Conservation (phyloP, 2,329 filamentous ascomycete genomes). For the Penicillium sp. region DNA sequence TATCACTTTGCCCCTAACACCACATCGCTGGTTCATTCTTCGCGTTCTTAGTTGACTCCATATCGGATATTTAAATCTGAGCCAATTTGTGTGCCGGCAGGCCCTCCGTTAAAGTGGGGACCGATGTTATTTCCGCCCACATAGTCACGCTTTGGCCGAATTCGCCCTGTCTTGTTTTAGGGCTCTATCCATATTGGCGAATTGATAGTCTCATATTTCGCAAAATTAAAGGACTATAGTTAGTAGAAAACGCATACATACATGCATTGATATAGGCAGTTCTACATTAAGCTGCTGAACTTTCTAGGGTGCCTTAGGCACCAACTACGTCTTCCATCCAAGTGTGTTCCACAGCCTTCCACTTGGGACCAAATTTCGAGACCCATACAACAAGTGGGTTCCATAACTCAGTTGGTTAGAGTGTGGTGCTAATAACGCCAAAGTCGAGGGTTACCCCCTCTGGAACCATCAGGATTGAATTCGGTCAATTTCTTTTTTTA, state of each 20-base stretch:
- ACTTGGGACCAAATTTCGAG: not conserved
- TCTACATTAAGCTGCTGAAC: not conserved
- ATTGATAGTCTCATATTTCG: not conserved
- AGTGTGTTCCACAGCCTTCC: not conserved
- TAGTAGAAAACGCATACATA: not conserved
- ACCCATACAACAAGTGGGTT: not conserved
- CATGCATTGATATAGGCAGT: not conserved
- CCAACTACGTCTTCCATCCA: not conserved
- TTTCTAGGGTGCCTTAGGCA: not conserved
- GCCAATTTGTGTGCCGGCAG: not conserved
- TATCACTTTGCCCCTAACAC: too few relatives aligned
- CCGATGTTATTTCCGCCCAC: not conserved
- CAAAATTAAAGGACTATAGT: not conserved
- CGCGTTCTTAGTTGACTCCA: too few relatives aligned
- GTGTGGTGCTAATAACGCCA: not conserved
- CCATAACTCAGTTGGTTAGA: not conserved
- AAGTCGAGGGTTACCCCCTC: not conserved
- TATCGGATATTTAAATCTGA: not conserved
- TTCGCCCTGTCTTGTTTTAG: not conserved
- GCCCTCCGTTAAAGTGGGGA: not conserved
- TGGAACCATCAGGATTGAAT: not conserved
- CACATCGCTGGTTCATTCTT: too few relatives aligned
- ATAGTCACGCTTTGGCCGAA: not conserved
- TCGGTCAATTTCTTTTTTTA: not conserved
- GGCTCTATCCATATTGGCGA: not conserved